These are phyloP conservation scores for Rickenella mellea DNA, from an alignment of 768 basidiomycete genomes.

Conservation along the genomic window DNA sequence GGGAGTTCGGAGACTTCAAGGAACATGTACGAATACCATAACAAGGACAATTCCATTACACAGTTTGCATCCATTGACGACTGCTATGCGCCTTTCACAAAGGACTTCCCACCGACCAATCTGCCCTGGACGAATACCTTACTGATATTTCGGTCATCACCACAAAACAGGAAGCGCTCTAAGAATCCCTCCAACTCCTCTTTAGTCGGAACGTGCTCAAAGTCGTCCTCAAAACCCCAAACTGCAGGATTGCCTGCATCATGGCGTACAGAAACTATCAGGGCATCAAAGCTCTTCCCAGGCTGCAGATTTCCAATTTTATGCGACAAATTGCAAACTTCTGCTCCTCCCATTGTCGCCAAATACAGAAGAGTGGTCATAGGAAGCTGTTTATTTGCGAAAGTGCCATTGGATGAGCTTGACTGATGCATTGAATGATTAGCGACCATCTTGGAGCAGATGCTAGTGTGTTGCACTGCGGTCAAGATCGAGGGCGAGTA, in stretches of 20 bases:
- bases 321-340: constrained; percentile 62
- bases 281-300: constrained; percentile 88
- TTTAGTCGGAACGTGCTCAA: constrained; percentile 11
- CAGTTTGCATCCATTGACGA: background rate
- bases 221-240: constrained; percentile 37
- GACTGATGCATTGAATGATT: constrained; percentile 36
- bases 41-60: background rate
- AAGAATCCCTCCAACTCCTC: constrained; percentile 45
- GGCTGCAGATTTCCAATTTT: constrained; percentile 66
- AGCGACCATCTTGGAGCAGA: constrained; percentile 69
- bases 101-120: constrained; percentile 60
- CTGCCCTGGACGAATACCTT: constrained; percentile 79
- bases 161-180: constrained; percentile 80
- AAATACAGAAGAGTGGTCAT: constrained; percentile 77
- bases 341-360: constrained; percentile 87
- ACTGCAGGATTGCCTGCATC: constrained; percentile 47
- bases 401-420: constrained; percentile 14
- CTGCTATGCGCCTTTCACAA: background rate
- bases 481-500: constrained; percentile 73
- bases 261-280: constrained; percentile 53
- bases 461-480: constrained; percentile 64
- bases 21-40: constrained; percentile 4
- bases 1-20: constrained; percentile 56
- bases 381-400: constrained; percentile 54
- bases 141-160: constrained; percentile 77